Base-by-base conservation (phyloP, 352 stramenopile genomes). In the Bremia lactucae region DNA sequence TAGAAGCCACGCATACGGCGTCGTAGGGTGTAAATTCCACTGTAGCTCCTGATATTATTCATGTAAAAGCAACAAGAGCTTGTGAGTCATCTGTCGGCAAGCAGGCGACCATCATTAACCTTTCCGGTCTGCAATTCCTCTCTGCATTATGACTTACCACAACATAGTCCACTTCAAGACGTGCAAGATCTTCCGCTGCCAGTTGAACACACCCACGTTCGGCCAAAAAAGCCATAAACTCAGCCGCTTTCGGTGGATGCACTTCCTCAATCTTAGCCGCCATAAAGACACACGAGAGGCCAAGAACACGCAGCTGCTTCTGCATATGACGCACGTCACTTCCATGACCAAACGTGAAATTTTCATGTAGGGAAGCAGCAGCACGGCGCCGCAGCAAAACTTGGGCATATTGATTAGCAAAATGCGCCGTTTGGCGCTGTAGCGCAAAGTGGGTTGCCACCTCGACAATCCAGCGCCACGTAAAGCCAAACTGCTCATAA, bases 181-280 rank as follows among this genome's bases (percentile, higher is more conserved):
- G 64, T 9, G 79, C 62, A 33, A 88, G 51, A 35, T 85, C 72
- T 20, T 85, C 65, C 0, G 47, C 46, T 13, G 66, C 55, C 42
- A 72, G 53, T 28, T 61, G 54, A 10, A 72, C 57, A 6, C 41
- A 59, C 9, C 72, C 70, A 20, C 65, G 55, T 16, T 83, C 60
- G 11, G 69, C 65, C 37, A 83, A 57, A 51, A 67, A 86, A 16
- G 63, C 53, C 4, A 68, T 72, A n/a, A 88, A 56, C 20, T 88
- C 76, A 4, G 65, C 66, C 0, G 69, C 69, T 49, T 88, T 88
- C 18, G 76, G 76, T 15, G 76, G 76, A 31, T 86, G 72, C 9
- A 88, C 73, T 39, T 88, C 76, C 50, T 88, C 76, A 42, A 88
- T 88, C 67, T 88, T 88, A 35, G 72, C 72, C n/a, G 76, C 76